These are phyloP conservation scores for Ophiobolus disseminans DNA, from an alignment of 2,329 filamentous ascomycete species.

Conservation along the genomic window DNA sequence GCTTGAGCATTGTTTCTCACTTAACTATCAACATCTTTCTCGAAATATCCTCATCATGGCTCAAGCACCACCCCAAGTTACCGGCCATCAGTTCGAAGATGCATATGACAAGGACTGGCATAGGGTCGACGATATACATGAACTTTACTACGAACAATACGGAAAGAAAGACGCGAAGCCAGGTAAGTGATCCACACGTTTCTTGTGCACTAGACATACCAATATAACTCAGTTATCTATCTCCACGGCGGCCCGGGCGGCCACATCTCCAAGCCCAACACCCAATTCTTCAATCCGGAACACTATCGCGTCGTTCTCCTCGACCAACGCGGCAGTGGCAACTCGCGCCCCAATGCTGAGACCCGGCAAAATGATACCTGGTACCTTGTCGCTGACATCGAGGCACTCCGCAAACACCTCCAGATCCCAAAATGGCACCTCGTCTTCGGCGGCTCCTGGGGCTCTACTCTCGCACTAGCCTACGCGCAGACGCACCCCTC, in stretches of 20 bases:
- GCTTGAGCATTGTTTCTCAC: neutral
- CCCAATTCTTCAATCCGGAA: constrained; percentile 54
- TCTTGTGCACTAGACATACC: no score
- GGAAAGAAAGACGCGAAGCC: constrained; percentile 49
- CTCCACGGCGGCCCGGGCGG: constrained; percentile 57
- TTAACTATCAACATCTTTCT: neutral
- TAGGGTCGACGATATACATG: constrained; percentile 44
- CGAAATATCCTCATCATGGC: constrained; percentile 13
- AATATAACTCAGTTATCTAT: constrained; percentile 51
- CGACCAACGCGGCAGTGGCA: constrained; percentile 57
- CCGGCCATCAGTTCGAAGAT: constrained; percentile 42
- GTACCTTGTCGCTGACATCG: constrained; percentile 56
- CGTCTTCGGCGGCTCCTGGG: constrained; percentile 60
- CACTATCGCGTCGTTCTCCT: constrained; percentile 56
- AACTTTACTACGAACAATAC: constrained; percentile 50
- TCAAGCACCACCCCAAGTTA: constrained; percentile 16
- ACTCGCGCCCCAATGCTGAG: constrained; percentile 52
- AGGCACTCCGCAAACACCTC: constrained; percentile 52
- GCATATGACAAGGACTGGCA: constrained; percentile 45
- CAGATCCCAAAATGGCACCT: constrained; percentile 53
- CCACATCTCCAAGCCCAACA: constrained; percentile 43
- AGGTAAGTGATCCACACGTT: constrained; percentile 37
- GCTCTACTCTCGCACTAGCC: constrained; percentile 53
- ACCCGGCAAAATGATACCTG: constrained; percentile 56
- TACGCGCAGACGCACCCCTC: constrained; percentile 55